Evolutionary conservation across 2,329 filamentous ascomycete species (phyloP).

Genomic region (Camillea tinctor): DNA sequence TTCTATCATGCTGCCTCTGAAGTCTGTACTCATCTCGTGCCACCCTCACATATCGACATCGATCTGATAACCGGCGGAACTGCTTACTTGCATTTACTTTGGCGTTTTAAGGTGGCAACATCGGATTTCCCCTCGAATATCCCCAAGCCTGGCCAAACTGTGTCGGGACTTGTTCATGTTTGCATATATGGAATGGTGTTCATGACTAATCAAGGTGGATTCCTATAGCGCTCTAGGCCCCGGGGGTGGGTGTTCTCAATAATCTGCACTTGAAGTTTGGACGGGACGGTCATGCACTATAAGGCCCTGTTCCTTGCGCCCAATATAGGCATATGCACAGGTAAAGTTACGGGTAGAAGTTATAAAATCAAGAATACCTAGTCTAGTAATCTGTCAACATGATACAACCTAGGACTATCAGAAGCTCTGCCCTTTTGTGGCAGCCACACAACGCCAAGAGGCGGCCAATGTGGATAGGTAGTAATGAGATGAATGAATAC

Average conservation of each 20-base stretch:
- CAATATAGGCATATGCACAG: conserved; percentile 2
- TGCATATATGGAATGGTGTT: neutral
- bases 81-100: conserved; percentile 13
- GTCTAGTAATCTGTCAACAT: neutral
- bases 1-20: neutral
- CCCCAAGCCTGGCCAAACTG: conserved; percentile 5
- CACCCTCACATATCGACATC: conserved; percentile 5
- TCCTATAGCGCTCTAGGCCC: no score
- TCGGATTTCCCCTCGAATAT: conserved; percentile 5
- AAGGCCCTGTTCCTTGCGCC: conserved; percentile 5
- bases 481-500: no score
- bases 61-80: conserved; percentile 4
- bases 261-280: conserved; percentile 1
- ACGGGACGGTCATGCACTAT: conserved; percentile 1
- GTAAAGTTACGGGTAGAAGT: conserved; percentile 4
- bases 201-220: no score
- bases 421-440: neutral
- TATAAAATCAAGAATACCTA: conserved; percentile 4
- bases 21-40: conserved; percentile 7
- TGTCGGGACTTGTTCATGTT: neutral
- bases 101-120: conserved; percentile 13
- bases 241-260: neutral
- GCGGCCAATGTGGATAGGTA: no score
- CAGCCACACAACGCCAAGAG: no score
- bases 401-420: neutral